phyloP scores from a whole-genome alignment of 2,329 filamentous ascomycete genomes.

The Aspergillus floridensis region DNA sequence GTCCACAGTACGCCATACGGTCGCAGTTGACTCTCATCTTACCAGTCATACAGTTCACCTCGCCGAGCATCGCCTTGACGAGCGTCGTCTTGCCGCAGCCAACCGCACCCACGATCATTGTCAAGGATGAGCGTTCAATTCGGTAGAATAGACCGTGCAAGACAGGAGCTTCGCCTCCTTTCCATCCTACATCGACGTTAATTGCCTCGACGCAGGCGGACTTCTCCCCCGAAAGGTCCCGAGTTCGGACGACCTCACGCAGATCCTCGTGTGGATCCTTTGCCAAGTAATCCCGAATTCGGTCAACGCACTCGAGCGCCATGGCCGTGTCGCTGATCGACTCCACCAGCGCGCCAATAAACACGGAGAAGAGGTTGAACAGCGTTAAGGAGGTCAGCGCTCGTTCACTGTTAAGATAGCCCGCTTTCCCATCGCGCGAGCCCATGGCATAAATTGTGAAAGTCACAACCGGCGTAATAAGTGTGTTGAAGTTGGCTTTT shows the following conservation, averaged over 20 bases:
- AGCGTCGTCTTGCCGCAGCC: constrained; percentile 22
- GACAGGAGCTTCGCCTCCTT: neutral
- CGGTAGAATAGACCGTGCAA: neutral
- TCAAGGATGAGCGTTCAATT: constrained; percentile 9
- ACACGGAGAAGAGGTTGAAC: neutral
- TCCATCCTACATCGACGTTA: neutral
- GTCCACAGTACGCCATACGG: constrained; percentile 12
- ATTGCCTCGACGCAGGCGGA: neutral
- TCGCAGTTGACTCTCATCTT: neutral
- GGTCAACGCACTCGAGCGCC: neutral
- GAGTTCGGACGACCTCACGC: neutral
- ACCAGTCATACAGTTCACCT: constrained; percentile 13
- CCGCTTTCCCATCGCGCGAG: neutral
- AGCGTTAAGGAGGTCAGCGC: neutral
- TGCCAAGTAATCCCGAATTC: neutral
- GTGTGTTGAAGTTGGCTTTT: neutral
- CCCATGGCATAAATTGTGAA: neutral
- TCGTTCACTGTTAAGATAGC: neutral
- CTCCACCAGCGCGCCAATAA: neutral
- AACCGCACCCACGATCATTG: constrained; percentile 27
- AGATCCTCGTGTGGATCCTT: neutral
- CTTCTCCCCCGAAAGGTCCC: neutral
- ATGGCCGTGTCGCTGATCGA: neutral
- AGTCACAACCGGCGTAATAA: neutral
- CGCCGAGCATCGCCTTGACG: constrained; percentile 14